Base-by-base conservation (phyloP, 2,329 filamentous ascomycete species). In the Cladophialophora bantiana region DNA sequence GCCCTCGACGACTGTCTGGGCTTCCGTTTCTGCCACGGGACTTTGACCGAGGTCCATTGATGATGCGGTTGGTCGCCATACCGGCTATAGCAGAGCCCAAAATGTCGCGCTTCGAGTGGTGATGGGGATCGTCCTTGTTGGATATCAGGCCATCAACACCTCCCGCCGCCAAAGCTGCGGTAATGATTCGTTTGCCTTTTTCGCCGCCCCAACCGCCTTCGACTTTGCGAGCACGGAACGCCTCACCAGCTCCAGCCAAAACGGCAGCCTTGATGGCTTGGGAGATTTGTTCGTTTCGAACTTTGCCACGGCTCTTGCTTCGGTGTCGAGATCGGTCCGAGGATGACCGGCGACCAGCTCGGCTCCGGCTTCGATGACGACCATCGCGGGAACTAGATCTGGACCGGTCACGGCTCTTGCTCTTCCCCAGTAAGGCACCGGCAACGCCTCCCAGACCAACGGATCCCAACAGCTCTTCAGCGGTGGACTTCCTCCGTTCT, bases 241-340 rank as follows among this genome's bases (percentile, higher is more conserved):
- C 94, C 79, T 97, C 94, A 62, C 93, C 91, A 48, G 94, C 94
- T 73, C 93, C 94, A 35, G 94, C 94, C 55, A 96, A 86, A 45
- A 97, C 84, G 20, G 94, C 95, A 38, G 94, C 94, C 83, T 95
- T 94, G 77, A 94, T 92, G 38, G 93, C 93, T 79, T 97, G 93
- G 72, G 93, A 89, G 55, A 92, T 86, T 73, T 91, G 91, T 59
- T 83, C 78, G 77, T 83, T 76, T 78, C 80, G 69, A 45, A 61
- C 64, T 31, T 66, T 70, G 63, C 69, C 68, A 35, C 66, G 67
- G 48, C 83, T 83, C 65, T 82, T 83, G 70, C 82, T 83, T 70
- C 79, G 83, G 42, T 77, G 77, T 70, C 85, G 85, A 66, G 86
- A 86, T 26, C 85, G 79, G 36, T 81, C 81, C 56, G 83, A 85